A percentile compares a stretch with the other conserved stretches of the same genome.
These are phyloP conservation scores for Flaveria sonorensis DNA, from an alignment of 129 eudicot species.

Conservation along the genomic window DNA sequence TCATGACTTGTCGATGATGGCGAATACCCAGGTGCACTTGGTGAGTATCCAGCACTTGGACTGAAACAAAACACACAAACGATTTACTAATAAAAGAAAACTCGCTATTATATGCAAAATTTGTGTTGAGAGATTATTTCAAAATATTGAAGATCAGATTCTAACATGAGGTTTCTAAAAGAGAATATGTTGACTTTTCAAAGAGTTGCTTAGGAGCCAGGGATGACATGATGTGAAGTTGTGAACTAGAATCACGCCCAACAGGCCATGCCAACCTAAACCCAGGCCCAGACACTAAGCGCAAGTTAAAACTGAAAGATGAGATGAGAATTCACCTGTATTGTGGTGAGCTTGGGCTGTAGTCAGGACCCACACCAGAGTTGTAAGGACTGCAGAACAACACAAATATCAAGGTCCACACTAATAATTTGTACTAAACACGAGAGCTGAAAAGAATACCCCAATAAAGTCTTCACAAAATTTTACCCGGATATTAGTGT, in stretches of 20 bases:
- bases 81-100: neutral
- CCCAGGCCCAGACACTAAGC: neutral
- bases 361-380: slow-evolving; percentile 70
- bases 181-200: no score
- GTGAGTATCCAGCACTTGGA: slow-evolving; percentile 97
- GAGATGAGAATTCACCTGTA: slow-evolving; percentile 56
- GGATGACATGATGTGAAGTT: no score
- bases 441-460: neutral
- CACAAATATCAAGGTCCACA: neutral
- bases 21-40: slow-evolving; percentile 96
- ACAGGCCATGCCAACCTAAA: neutral
- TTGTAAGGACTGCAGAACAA: slow-evolving; percentile 66
- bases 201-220: no score
- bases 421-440: neutral
- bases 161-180: no score
- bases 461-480: neutral
- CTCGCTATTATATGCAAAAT: neutral
- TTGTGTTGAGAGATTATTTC: no score
- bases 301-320: neutral
- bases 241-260: no score
- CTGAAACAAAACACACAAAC: slow-evolving; percentile 38
- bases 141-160: neutral
- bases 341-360: slow-evolving; percentile 89
- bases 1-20: slow-evolving; percentile 86
- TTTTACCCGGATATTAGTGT: neutral